phyloP scores from a whole-genome alignment of 495 filamentous ascomycete genomes.

The Stereocaulon alpinum region DNA sequence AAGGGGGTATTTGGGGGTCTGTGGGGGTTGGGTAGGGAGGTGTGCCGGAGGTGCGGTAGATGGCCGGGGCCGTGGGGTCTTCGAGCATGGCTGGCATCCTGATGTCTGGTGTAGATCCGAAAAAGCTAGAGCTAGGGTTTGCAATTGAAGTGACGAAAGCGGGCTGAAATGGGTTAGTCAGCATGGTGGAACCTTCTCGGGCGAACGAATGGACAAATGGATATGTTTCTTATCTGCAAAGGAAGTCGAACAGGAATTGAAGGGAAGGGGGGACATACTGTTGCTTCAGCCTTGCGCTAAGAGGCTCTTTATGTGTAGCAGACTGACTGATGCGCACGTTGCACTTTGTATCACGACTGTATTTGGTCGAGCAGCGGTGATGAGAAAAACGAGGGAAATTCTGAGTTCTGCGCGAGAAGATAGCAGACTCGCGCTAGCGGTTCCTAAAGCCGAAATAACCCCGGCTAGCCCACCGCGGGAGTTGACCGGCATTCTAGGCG shows the following conservation, averaged over 20 bases:
- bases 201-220: background rate
- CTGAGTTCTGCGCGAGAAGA: constrained; percentile 21
- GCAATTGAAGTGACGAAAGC: background rate
- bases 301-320: constrained; percentile 2
- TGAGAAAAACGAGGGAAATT: constrained; percentile 21
- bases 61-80: constrained; percentile 48
- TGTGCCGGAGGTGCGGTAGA: constrained; percentile 48
- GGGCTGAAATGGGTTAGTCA: background rate
- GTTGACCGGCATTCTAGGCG: too few relatives aligned
- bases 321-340: constrained; percentile 14
- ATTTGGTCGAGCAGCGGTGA: constrained; percentile 9
- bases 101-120: constrained; percentile 12
- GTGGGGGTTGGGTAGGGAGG: constrained; percentile 53
- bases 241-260: background rate
- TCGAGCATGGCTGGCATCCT: constrained; percentile 82
- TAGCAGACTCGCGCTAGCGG: constrained; percentile 7
- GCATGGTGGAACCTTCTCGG: constrained; percentile 1
- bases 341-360: constrained; percentile 13
- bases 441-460: background rate
- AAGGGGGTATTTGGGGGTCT: constrained; percentile 47
- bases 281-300: constrained; percentile 1
- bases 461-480: too few relatives aligned
- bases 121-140: background rate
- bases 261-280: background rate
- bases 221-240: background rate